Percentiles rank a stretch among this genome's conserved stretches.
These are phyloP conservation scores for Heterobasidion parviporum DNA, from an alignment of 1,284 basidiomycete genomes.

Conservation along the genomic window DNA sequence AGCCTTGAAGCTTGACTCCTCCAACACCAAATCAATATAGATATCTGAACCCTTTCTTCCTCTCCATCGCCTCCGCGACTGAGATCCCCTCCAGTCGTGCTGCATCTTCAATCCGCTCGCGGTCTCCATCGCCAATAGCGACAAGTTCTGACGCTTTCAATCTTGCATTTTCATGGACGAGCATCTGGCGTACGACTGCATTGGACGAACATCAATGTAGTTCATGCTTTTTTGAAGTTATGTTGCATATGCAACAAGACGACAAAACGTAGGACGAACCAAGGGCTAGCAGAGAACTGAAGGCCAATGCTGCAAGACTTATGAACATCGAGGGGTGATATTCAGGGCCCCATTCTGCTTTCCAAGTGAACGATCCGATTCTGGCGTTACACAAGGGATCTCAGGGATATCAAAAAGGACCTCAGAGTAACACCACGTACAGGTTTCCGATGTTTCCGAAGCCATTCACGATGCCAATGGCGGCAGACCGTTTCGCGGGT, in stretches of 20 bases:
- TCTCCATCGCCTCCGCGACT: slow-evolving; percentile 26
- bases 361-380: slow-evolving; percentile 30
- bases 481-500: slow-evolving; percentile 47
- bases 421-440: slow-evolving; percentile 14
- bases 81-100: slow-evolving; percentile 28
- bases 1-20: neutral
- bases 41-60: slow-evolving; percentile 33
- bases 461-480: slow-evolving; percentile 35
- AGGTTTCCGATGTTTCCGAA: slow-evolving; percentile 32
- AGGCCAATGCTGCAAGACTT: slow-evolving; percentile 20
- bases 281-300: slow-evolving; percentile 20
- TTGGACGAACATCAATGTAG: neutral
- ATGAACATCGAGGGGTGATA: slow-evolving; percentile 33
- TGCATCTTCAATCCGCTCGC: slow-evolving; percentile 26
- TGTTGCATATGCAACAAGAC: too few relatives aligned
- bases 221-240: too few relatives aligned
- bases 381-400: slow-evolving; percentile 11
- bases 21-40: slow-evolving; percentile 19
- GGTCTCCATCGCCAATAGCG: slow-evolving; percentile 17
- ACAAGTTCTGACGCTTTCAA: slow-evolving; percentile 26
- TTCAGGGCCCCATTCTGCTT: slow-evolving; percentile 27
- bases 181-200: slow-evolving; percentile 25
- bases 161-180: slow-evolving; percentile 24
- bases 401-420: too few relatives aligned
- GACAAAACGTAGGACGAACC: slow-evolving; percentile 13